These are phyloP conservation scores for Clausena lansium DNA, from an alignment of 345 rosid genomes.

Conservation along the genomic window DNA sequence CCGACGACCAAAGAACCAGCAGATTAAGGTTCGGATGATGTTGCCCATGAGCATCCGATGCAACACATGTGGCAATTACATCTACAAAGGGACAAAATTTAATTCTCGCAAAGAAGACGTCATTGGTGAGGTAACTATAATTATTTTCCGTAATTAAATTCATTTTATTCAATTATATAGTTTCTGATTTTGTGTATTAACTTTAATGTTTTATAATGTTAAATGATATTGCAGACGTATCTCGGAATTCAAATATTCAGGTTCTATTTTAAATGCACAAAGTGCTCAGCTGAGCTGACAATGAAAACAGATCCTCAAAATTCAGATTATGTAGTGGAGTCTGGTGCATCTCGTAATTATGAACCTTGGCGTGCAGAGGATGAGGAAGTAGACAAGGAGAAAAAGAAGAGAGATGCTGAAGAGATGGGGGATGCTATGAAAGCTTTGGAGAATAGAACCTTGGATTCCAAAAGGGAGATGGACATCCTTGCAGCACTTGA, in stretches of 20 bases:
- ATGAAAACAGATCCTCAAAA: conserved; percentile 95
- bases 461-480: conserved; percentile 95
- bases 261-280: conserved; percentile 94
- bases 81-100: conserved; percentile 90
- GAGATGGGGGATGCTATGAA: conserved; percentile 99
- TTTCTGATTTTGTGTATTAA: neutral
- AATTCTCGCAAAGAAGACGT: conserved; percentile 92
- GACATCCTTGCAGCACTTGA: conserved; percentile 92
- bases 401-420: conserved; percentile 64
- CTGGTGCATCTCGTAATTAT: conserved; percentile 80
- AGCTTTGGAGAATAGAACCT: conserved; percentile 79
- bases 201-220: neutral
- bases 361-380: conserved; percentile 98
- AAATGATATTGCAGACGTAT: conserved; percentile 56
- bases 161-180: no score
- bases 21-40: conserved; percentile 95
- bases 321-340: conserved; percentile 86
- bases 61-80: conserved; percentile 82
- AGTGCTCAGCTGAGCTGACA: conserved; percentile 83
- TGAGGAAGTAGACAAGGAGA: conserved; percentile 50
- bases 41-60: conserved; percentile 98
- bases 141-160: neutral
- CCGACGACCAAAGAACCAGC: conserved; percentile 79
- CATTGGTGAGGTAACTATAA: conserved; percentile 63
- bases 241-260: conserved; percentile 87